A percentile compares a stretch with the other conserved stretches of the same genome.
Evolutionary conservation across 2,329 filamentous ascomycete species (phyloP).

Genomic region (Dactylellina leptospora): DNA sequence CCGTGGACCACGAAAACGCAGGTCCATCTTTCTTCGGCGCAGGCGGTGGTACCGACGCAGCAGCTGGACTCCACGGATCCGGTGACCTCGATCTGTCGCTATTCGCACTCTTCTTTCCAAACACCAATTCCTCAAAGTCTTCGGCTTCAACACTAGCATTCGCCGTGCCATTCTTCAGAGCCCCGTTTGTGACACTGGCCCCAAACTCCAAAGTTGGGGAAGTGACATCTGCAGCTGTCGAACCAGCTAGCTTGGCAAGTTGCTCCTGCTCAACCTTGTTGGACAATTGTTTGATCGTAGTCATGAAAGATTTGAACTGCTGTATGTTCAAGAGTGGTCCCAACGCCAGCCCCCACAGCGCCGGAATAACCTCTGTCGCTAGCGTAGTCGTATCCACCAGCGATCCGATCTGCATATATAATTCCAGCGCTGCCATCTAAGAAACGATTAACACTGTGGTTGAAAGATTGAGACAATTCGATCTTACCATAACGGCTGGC

Average conservation of each 20-base stretch:
- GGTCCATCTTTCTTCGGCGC: conserved; percentile 58
- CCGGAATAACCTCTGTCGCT: conserved; percentile 86
- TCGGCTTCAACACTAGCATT: conserved; percentile 65
- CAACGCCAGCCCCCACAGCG: conserved; percentile 90
- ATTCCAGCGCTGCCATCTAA: conserved; percentile 79
- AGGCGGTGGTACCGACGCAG: conserved; percentile 37
- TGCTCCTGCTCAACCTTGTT: conserved; percentile 87
- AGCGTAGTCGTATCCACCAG: conserved; percentile 89
- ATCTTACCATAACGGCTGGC: conserved; percentile 82
- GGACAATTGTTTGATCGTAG: conserved; percentile 82
- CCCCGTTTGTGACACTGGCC: conserved; percentile 9
- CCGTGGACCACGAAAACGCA: conserved; percentile 61
- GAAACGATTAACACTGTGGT: conserved; percentile 54
- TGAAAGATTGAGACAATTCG: neutral
- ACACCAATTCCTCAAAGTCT: conserved; percentile 89
- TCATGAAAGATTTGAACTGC: conserved; percentile 91
- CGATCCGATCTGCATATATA: conserved; percentile 82
- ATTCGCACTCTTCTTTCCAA: conserved; percentile 69
- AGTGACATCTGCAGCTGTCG: conserved; percentile 65
- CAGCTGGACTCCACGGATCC: conserved; percentile 57
- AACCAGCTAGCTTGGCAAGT: conserved; percentile 83
- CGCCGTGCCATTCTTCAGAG: neutral
- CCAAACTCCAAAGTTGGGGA: conserved; percentile 27
- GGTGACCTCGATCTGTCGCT: conserved; percentile 56
- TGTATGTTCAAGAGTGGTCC: conserved; percentile 86